phyloP scores from a whole-genome alignment of 495 filamentous ascomycete genomes.

The Aspergillus incahuasiensis region DNA sequence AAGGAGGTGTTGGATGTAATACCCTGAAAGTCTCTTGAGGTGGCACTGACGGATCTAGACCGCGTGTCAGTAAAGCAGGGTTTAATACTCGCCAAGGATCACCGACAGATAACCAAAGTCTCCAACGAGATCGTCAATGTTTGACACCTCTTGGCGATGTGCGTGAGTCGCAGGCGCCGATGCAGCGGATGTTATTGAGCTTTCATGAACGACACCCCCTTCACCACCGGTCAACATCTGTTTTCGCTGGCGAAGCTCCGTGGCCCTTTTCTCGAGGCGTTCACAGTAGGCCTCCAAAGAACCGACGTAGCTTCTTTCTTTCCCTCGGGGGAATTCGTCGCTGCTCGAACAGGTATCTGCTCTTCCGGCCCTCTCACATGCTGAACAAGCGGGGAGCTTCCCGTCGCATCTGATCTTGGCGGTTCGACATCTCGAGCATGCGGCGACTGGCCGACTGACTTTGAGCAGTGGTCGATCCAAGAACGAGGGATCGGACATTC shows the following conservation, averaged over 20 bases:
- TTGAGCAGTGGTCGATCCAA: conserved; percentile 74
- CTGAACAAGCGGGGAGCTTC: conserved; percentile 87
- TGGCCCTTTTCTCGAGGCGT: conserved; percentile 69
- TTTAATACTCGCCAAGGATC: not conserved
- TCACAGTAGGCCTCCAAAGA: conserved; percentile 85
- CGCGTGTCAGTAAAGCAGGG: conserved; percentile 5
- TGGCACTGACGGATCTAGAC: conserved; percentile 79
- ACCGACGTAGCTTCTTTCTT: conserved; percentile 92
- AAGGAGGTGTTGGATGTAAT: conserved; percentile 82
- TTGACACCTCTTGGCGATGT: conserved; percentile 58
- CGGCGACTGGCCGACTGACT: conserved; percentile 87
- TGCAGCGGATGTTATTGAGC: conserved; percentile 41
- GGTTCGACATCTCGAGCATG: conserved; percentile 84
- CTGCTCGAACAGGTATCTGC: conserved; percentile 84
- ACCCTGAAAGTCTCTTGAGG: conserved; percentile 84
- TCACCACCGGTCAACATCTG: conserved; percentile 55
- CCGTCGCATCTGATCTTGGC: conserved; percentile 97
- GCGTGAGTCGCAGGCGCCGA: conserved; percentile 33
- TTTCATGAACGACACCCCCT: conserved; percentile 55
- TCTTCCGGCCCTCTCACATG: conserved; percentile 81
- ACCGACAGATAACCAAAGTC: conserved; percentile 76
- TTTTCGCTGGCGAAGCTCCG: conserved; percentile 52
- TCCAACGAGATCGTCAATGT: conserved; percentile 74
- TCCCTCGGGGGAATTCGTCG: conserved; percentile 89
- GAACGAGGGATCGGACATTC: conserved; percentile 33